Evolutionary conservation across 2,329 filamentous ascomycete genomes (phyloP).

Genomic region (Alternaria triticimaculans): DNA sequence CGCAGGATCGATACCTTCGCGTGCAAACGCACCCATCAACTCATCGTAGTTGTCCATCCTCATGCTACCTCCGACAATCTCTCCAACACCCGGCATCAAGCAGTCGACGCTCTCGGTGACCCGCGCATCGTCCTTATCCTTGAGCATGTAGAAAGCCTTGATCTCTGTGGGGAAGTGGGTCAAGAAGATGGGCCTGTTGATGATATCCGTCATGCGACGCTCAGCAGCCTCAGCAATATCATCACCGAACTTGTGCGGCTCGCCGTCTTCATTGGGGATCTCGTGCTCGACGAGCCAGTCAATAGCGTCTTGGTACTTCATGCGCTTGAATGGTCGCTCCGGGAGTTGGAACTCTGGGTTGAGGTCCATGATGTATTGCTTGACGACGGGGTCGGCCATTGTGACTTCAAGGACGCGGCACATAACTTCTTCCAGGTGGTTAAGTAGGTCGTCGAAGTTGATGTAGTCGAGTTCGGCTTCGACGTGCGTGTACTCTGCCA

Average conservation of each 20-base stretch:
- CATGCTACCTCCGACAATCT: slow-evolving; percentile 97
- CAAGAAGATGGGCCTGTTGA: slow-evolving; percentile 93
- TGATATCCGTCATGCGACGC: slow-evolving; percentile 94
- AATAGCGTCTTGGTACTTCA: slow-evolving; percentile 94
- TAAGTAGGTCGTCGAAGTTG: slow-evolving; percentile 85
- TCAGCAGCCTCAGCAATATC: slow-evolving; percentile 98
- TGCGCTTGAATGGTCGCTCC: slow-evolving; percentile 85
- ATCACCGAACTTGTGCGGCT: slow-evolving; percentile 90
- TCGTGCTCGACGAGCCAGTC: slow-evolving; percentile 90
- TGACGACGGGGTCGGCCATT: slow-evolving; percentile 74
- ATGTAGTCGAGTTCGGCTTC: slow-evolving; percentile 98
- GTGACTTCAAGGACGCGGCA: slow-evolving; percentile 83
- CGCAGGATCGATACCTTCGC: slow-evolving; percentile 81
- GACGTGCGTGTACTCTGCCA: slow-evolving; percentile 96
- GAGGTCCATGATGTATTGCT: slow-evolving; percentile 77
- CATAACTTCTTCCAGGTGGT: slow-evolving; percentile 85
- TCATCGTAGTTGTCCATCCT: slow-evolving; percentile 92
- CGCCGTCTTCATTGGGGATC: slow-evolving; percentile 90
- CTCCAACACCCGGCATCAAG: slow-evolving; percentile 90
- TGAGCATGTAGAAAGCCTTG: slow-evolving; percentile 99
- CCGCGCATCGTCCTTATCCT: slow-evolving; percentile 75
- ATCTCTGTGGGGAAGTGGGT: slow-evolving; percentile 97
- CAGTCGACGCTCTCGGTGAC: slow-evolving; percentile 93
- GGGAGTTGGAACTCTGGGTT: slow-evolving; percentile 91
- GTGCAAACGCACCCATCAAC: slow-evolving; percentile 81